Evolutionary conservation across 371 early-diverging fungal species (phyloP), one percentile per base, ranked within the genome.

Genomic region (Lichtheimia ramosa): DNA sequence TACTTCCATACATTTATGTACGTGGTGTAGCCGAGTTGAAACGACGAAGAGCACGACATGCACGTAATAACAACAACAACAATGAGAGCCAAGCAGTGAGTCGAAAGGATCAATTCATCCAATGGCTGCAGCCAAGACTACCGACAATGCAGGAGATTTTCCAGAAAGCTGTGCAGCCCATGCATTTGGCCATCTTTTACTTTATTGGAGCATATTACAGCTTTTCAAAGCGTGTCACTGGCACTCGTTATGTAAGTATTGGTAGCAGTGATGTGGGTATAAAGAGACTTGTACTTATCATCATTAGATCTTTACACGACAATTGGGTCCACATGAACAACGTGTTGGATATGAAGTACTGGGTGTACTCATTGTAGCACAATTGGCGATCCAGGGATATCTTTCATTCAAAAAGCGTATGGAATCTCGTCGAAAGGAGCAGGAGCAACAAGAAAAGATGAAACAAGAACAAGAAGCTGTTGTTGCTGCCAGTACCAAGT

Each of bases 181-280:
- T 85, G 18, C 94, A 95, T 65, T 65, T 94, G 55, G 92, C 89
- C 3, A 62, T 90, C 15, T 94, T 95, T 68, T 94, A 94, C 69
- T 87, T 95, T 63, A 66, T 82, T 56, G 93, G 94, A 14, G 81
- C 89, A 0, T 92, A 87, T 65, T 92, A 95, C 59, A 77, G 77
- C 56, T 64, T 92, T 46, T 83, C 96, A 0, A 92, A 93, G 66
- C 84, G 96, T 28, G 48, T 92, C 20, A 72, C 88, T 0, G 89
- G 92, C 0, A 83, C 90, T 27, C 87, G 91, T 40, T 94, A 93
- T 69, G 90, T 89, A 74, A 71, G 81, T 61, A 2, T 50, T 24
- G 14, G 18, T 48, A n/a, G n/a, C n/a, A n/a, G n/a, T n/a, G n/a
- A n/a, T n/a, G n/a, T n/a, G n/a, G 5, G 23, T 2, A 4, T 61